These are phyloP conservation scores for Nitzschia inconspicua DNA, from an alignment of 108 stramenopile genomes.

Conservation along the genomic window DNA sequence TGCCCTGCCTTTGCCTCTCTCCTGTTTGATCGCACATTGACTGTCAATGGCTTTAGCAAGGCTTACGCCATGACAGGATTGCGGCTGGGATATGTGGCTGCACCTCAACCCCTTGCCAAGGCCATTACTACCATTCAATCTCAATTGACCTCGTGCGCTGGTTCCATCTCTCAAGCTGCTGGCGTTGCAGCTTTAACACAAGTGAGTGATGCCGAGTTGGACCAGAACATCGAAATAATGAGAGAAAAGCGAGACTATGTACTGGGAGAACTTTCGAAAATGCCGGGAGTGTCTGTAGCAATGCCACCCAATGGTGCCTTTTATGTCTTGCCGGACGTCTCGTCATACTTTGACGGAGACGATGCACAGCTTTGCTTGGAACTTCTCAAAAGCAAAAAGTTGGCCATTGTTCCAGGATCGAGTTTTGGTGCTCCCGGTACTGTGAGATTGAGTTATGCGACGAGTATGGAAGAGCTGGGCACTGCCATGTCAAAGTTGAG, in stretches of 20 bases:
- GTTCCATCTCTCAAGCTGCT: constrained; percentile 90
- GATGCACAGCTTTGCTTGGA: constrained; percentile 84
- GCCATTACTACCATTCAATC: constrained; percentile 84
- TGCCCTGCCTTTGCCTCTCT: constrained; percentile 82
- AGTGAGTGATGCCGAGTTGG: constrained; percentile 71
- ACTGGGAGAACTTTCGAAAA: constrained; percentile 55
- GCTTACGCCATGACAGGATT: constrained; percentile 97
- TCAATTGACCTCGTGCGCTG: constrained; percentile 93
- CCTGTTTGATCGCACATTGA: constrained; percentile 86
- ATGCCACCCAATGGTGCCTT: constrained; percentile 91
- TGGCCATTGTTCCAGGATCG: constrained; percentile 95
- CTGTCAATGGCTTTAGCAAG: constrained; percentile 95
- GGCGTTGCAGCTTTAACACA: constrained; percentile 83
- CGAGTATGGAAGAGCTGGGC: constrained; percentile 84
- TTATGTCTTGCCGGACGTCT: constrained; percentile 93
- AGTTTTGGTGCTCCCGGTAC: constrained; percentile 91
- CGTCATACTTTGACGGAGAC: constrained; percentile 72
- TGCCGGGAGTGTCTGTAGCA: constrained; percentile 56
- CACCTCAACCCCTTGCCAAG: constrained; percentile 61
- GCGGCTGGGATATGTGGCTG: constrained; percentile 87
- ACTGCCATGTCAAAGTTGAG: constrained; percentile 72
- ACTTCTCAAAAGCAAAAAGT: constrained; percentile 74
- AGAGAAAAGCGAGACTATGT: constrained; percentile 86
- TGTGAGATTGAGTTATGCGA: constrained; percentile 94
- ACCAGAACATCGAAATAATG: constrained; percentile 71